These are phyloP conservation scores for sweet orange (Citrus sinensis) DNA, from an alignment of 345 rosid species.

Conservation along the genomic window DVS_A1.0 CM039166.1:14944001-14944500, in stretches of 20 bases:
- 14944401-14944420: conserved; percentile 14
- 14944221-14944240: conserved; percentile 43
- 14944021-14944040: conserved; percentile 31
- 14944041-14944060: no score
- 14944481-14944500: conserved; percentile 62
- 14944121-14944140: neutral
- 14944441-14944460: conserved; percentile 57
- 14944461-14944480: conserved; percentile 44
- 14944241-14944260: conserved; percentile 52
- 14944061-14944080: no score
- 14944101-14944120: neutral
- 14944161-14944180: no score
- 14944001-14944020: conserved; percentile 58
- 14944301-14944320: no score
- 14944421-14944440: conserved; percentile 53
- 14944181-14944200: neutral
- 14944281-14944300: conserved; percentile 25
- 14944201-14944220: conserved; percentile 48
- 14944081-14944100: no score
- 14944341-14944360: neutral
- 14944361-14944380: no score
- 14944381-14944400: no score
- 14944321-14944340: no score
- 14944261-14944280: conserved; percentile 65
- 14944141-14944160: no score